These are phyloP conservation scores for Plasmodium coatneyi DNA, from an alignment of 169 alveolate species.

Conservation along the genomic window DNA sequence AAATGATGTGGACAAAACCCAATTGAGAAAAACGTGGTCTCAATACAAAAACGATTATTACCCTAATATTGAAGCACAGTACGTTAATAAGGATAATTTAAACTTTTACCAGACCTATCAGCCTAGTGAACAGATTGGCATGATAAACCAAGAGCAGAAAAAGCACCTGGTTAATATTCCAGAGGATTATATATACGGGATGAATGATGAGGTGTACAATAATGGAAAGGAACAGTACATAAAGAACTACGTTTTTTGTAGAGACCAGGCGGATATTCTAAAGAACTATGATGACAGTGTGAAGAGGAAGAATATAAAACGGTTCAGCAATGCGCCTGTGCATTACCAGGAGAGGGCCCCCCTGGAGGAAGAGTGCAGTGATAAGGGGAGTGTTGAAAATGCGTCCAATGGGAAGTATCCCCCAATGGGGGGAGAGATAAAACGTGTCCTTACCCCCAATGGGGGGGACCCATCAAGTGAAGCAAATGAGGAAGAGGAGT, in stretches of 20 bases:
- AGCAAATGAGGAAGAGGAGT: conserved; percentile 33
- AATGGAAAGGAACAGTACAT: conserved; percentile 69
- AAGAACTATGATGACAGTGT: conserved; percentile 50
- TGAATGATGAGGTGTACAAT: conserved; percentile 66
- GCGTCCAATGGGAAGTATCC: neutral
- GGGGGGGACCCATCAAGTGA: conserved; percentile 32
- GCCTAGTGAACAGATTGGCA: conserved; percentile 15
- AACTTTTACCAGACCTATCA: conserved; percentile 36
- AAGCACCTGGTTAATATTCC: conserved; percentile 38
- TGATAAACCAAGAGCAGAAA: conserved; percentile 46
- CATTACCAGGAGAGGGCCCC: conserved; percentile 27
- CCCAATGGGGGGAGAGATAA: neutral
- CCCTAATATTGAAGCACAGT: conserved; percentile 72
- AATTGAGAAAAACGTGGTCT: conserved; percentile 51
- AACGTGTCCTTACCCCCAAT: neutral
- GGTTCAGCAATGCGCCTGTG: conserved; percentile 32
- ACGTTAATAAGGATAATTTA: conserved; percentile 31
- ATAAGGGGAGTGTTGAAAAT: neutral
- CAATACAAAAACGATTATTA: conserved; percentile 69
- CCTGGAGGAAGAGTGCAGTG: neutral
- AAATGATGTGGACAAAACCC: neutral
- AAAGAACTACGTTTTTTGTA: conserved; percentile 51
- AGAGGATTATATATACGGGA: conserved; percentile 67
- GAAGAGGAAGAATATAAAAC: conserved; percentile 35
- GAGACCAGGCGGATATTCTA: conserved; percentile 24